Evolutionary conservation across 768 basidiomycete genomes (phyloP).

Genomic region (Tricholoma saponaceum): DNA sequence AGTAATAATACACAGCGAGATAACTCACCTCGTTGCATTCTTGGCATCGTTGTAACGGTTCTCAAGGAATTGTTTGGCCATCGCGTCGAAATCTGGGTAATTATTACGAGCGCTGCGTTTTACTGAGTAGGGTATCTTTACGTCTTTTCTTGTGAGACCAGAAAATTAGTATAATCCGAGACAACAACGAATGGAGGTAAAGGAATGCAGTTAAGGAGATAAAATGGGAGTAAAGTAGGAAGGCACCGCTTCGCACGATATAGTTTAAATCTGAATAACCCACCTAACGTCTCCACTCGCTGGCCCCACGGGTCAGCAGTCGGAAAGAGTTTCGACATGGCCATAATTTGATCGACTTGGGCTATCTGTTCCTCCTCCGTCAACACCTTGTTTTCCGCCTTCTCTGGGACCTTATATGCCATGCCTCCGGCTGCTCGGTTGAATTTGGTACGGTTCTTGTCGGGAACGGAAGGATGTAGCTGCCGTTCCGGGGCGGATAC

Average conservation of each 20-base stretch:
- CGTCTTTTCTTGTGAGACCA: conserved; percentile 35
- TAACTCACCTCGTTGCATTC: conserved; percentile 24
- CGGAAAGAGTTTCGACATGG: conserved; percentile 29
- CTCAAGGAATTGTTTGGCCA: conserved; percentile 23
- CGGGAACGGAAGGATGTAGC: not conserved
- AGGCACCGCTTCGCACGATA: too few species aligned
- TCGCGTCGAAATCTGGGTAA: conserved; percentile 18
- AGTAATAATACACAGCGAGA: not conserved
- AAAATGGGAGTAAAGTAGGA: too few species aligned
- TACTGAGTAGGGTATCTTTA: conserved; percentile 31
- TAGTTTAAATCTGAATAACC: too few species aligned
- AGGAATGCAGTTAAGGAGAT: not conserved
- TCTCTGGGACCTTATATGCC: conserved; percentile 7
- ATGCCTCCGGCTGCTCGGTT: conserved; percentile 1
- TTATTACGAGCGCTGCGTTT: conserved; percentile 8
- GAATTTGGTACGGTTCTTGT: not conserved
- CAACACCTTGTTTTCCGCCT: conserved; percentile 15
- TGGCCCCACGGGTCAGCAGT: conserved; percentile 41
- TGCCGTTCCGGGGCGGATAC: not conserved
- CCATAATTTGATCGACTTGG: conserved; percentile 33
- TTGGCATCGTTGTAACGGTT: conserved; percentile 29
- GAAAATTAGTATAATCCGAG: conserved; percentile 1
- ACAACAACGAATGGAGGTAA: not conserved
- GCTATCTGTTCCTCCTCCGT: conserved; percentile 30
- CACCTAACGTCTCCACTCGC: conserved; percentile 37